Evolutionary conservation across 2,329 filamentous ascomycete species (phyloP).

Genomic region (Monosporascus sp.): DNA sequence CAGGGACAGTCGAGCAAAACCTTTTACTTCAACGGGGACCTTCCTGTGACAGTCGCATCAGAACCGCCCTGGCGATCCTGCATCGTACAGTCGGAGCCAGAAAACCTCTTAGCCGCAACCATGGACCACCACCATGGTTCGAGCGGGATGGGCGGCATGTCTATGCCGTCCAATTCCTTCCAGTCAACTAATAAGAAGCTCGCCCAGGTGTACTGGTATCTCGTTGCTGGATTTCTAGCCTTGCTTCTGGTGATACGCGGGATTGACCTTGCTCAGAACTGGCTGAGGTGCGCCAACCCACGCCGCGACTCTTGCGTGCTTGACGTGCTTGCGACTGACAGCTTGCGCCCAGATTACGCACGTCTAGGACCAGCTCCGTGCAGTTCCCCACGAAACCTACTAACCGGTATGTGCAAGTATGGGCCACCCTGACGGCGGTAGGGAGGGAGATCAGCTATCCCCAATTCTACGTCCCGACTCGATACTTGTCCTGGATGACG

Average conservation of each 20-base stretch:
- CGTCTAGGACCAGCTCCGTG: slow-evolving; percentile 36
- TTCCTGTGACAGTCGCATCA: background rate
- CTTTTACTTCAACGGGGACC: too few species aligned
- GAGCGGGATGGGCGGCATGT: slow-evolving; percentile 24
- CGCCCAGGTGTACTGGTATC: slow-evolving; percentile 55
- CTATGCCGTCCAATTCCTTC: slow-evolving; percentile 31
- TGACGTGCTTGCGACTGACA: background rate
- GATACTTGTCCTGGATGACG: slow-evolving; percentile 48
- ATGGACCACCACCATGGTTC: slow-evolving; percentile 17
- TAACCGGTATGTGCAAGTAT: slow-evolving; percentile 40
- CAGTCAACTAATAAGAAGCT: slow-evolving; percentile 43
- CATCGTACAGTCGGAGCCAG: background rate
- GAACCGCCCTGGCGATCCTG: background rate
- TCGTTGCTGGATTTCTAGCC: slow-evolving; percentile 44
- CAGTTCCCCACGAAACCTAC: slow-evolving; percentile 48
- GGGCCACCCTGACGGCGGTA: slow-evolving; percentile 56
- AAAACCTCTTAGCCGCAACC: slow-evolving; percentile 1
- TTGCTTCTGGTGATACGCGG: slow-evolving; percentile 35
- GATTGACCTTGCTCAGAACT: slow-evolving; percentile 38
- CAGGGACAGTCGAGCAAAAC: too few species aligned
- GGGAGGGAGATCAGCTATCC: slow-evolving; percentile 52
- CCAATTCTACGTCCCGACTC: slow-evolving; percentile 44
- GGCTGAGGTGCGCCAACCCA: slow-evolving; percentile 33
- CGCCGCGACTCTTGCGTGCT: background rate
- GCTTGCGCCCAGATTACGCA: slow-evolving; percentile 37